Percentiles rank a stretch among this genome's conserved stretches.
Evolutionary conservation across 345 rosid genomes (phyloP).

Genomic region (Arabidopsis suecica): DNA sequence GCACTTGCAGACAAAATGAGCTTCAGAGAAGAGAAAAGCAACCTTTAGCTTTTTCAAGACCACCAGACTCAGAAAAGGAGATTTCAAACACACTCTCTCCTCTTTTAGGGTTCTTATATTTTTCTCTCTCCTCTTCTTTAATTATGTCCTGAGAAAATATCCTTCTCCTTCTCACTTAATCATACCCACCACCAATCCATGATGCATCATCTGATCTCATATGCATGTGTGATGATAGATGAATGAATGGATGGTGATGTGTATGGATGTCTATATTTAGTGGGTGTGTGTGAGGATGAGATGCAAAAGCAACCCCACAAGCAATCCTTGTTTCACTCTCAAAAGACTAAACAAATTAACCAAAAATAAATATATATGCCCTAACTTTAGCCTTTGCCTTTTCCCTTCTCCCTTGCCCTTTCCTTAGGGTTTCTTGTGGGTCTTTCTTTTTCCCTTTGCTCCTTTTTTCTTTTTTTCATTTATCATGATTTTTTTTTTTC

Average conservation of each 20-base stretch:
- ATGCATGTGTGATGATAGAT: constrained; percentile 36
- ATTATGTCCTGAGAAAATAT: constrained; percentile 30
- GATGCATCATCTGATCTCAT: constrained; percentile 19
- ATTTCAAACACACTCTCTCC: constrained; percentile 58
- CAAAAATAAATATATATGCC: constrained; percentile 42
- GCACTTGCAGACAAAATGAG: constrained; percentile 69
- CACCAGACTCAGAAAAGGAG: constrained; percentile 74
- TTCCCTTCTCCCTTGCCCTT: constrained; percentile 55
- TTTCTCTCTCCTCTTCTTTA: constrained; percentile 35
- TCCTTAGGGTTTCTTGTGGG: constrained; percentile 55
- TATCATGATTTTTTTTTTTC: constrained; percentile 37
- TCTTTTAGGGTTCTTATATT: constrained; percentile 49
- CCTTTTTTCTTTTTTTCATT: constrained; percentile 35
- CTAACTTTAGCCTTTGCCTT: constrained; percentile 48
- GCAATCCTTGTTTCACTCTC: constrained; percentile 58
- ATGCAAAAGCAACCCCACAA: constrained; percentile 57
- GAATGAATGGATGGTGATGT: background rate
- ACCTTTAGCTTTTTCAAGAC: constrained; percentile 63
- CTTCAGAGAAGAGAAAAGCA: constrained; percentile 74
- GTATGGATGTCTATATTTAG: constrained; percentile 63
- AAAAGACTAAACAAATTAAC: constrained; percentile 45
- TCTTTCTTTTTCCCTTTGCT: constrained; percentile 40
- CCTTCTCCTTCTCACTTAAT: constrained; percentile 39
- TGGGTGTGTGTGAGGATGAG: constrained; percentile 44
- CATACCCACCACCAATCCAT: constrained; percentile 38